Base-by-base conservation (phyloP, 768 basidiomycete species). In the Collybiopsis confluens region DNA sequence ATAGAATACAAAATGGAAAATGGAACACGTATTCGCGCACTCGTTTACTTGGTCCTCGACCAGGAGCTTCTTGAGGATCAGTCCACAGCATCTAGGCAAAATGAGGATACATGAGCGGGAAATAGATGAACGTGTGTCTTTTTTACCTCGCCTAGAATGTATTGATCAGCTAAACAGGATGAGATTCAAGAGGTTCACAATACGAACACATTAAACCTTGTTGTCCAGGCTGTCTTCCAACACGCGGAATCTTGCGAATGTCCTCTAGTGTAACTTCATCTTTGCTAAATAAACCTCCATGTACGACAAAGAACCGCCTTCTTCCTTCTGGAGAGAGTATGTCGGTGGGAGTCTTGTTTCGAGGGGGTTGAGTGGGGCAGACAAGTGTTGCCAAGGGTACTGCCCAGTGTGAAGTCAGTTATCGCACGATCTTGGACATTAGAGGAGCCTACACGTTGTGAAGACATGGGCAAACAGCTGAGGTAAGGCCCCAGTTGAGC, bases 251-350 rank as follows among this genome's bases (percentile, higher is more conserved):
- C 68, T 90, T 90, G 23, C 88, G 83, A 58, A 98, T 85, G 48
- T 98, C 95, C 16, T 96, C 93, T 30, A 98, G 74, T 3, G 92
- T 95, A n/a, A 98, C 90, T 38, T 82, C 87, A 62, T 98, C 97
- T 64, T 88, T 90, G 69, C 92, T 94, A 73, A 98, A 98, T 16
- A 98, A 76, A 15, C 97, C 97, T 10, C 97, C 96, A 63, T 99
- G 97, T 4, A 96, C 92, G 58, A 98, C 84, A 60, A 97, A 96
- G 71, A 88, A 97, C 26, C 95, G 85, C 66, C 92, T 94, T 49
- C 74, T 68, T 8, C 93, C 94, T 52, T 90, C 76, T 1, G 89
- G 80, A 15, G 90, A 90, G 24, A 99, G 74, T 57, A 98, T 97
- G 3, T 83, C 74, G 8, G 73, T 73, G 21, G 68, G 60, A 16